Percentiles rank a stretch among this genome's conserved stretches.
These are phyloP conservation scores for Lodderomyces elongisporus DNA, from an alignment of 1,139 yeast species.

Conservation along the genomic window DNA sequence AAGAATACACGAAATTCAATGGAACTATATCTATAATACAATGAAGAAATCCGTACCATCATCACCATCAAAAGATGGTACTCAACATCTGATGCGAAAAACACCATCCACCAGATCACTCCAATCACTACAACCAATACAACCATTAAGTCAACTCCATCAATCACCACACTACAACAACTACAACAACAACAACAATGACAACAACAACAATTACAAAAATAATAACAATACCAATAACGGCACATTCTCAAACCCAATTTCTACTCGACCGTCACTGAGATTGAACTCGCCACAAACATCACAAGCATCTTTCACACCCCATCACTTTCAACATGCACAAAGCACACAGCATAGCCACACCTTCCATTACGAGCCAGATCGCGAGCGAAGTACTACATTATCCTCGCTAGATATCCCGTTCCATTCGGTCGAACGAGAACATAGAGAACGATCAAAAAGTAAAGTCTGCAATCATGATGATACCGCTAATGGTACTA, in stretches of 20 bases:
- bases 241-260: background rate
- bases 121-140: constrained; percentile 1
- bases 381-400: constrained; percentile 17
- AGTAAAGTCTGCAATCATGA: too few relatives aligned
- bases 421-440: constrained; percentile 11
- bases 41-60: too few relatives aligned
- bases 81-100: too few relatives aligned
- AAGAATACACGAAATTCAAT: too few relatives aligned
- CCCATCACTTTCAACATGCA: too few relatives aligned
- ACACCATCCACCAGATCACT: background rate
- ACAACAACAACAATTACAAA: too few relatives aligned
- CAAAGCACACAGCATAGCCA: too few relatives aligned
- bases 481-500: too few relatives aligned
- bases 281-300: background rate
- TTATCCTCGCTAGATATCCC: constrained; percentile 18
- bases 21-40: too few relatives aligned
- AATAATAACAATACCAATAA: too few relatives aligned
- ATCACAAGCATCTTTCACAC: background rate
- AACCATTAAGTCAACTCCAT: background rate
- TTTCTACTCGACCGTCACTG: background rate
- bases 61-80: background rate
- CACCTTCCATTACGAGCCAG: background rate
- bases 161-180: background rate
- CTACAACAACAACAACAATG: background rate
- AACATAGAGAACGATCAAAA: background rate